phyloP scores from a whole-genome alignment of 1,284 basidiomycete genomes.

The Ceratobasidium sp. region DNA sequence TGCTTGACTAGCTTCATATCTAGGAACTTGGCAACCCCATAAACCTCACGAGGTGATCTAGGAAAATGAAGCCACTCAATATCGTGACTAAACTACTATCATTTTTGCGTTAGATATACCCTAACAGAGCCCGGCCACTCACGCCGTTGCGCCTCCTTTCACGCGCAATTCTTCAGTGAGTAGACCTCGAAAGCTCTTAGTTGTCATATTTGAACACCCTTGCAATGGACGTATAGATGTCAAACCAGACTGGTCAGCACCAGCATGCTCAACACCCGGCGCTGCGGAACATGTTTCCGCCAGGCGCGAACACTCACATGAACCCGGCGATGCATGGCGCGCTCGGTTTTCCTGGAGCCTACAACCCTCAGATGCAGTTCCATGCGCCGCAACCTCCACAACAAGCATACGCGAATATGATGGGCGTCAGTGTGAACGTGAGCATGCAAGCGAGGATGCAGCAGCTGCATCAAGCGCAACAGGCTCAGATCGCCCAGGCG shows the following conservation, averaged over 20 bases:
- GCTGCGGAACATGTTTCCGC: slow-evolving; percentile 21
- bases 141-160: slow-evolving; percentile 39
- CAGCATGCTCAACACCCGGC: slow-evolving; percentile 37
- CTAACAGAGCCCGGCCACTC: slow-evolving; percentile 35
- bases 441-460: slow-evolving; percentile 30
- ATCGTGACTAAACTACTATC: slow-evolving; percentile 4
- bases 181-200: background rate
- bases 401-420: slow-evolving; percentile 39
- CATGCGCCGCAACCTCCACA: slow-evolving; percentile 31
- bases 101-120: slow-evolving; percentile 22
- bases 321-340: slow-evolving; percentile 33
- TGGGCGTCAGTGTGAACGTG: slow-evolving; percentile 4
- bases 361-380: slow-evolving; percentile 24
- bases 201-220: background rate
- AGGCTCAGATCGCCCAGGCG: slow-evolving; percentile 20
- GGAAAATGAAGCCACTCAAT: background rate
- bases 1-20: background rate
- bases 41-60: background rate
- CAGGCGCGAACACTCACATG: slow-evolving; percentile 31
- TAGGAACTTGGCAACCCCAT: background rate
- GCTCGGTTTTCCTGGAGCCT: slow-evolving; percentile 27
- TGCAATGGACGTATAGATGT: background rate
- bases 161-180: slow-evolving; percentile 34
- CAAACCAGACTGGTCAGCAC: slow-evolving; percentile 28
- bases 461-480: slow-evolving; percentile 28